phyloP scores from a whole-genome alignment of 345 rosid species.

The Jatropha curcas region DNA sequence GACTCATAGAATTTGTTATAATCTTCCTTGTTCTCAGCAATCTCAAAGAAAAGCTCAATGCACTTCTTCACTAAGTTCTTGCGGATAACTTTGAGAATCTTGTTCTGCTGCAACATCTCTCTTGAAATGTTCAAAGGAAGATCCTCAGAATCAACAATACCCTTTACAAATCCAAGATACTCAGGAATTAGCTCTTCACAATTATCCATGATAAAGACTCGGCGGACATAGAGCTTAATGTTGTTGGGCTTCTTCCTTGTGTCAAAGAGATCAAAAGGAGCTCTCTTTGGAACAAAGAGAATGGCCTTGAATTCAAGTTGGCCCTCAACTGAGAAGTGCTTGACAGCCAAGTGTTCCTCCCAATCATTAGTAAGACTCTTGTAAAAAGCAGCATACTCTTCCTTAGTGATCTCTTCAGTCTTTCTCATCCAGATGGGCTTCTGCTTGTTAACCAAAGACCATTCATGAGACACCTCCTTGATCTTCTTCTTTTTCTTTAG shows the following conservation, averaged over 20 bases:
- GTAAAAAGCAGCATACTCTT: conserved; percentile 89
- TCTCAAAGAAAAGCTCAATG: conserved; percentile 80
- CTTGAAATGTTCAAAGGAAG: conserved; percentile 90
- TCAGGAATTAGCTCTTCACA: conserved; percentile 90
- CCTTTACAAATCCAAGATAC: conserved; percentile 79
- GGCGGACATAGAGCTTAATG: conserved; percentile 89
- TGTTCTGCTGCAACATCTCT: conserved; percentile 84
- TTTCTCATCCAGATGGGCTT: conserved; percentile 98
- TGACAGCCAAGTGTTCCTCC: conserved; percentile 90
- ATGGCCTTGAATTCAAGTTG: conserved; percentile 93
- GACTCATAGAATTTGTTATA: conserved; percentile 90
- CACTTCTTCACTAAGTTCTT: conserved; percentile 95
- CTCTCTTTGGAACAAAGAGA: conserved; percentile 87
- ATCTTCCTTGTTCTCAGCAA: conserved; percentile 95
- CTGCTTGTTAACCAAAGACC: conserved; percentile 88
- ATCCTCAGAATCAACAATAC: conserved; percentile 90
- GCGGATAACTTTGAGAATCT: conserved; percentile 86
- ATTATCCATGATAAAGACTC: conserved; percentile 95
- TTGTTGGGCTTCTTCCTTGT: conserved; percentile 90
- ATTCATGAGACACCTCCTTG: conserved; percentile 86
- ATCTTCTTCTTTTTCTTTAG: conserved; percentile 87
- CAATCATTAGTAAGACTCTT: conserved; percentile 91
- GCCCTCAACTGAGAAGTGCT: conserved; percentile 93
- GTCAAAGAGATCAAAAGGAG: conserved; percentile 91
- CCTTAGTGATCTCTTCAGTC: conserved; percentile 86